Evolutionary conservation across 2,329 filamentous ascomycete species (phyloP).

Genomic region (Mycosphaerella sp.): DNA sequence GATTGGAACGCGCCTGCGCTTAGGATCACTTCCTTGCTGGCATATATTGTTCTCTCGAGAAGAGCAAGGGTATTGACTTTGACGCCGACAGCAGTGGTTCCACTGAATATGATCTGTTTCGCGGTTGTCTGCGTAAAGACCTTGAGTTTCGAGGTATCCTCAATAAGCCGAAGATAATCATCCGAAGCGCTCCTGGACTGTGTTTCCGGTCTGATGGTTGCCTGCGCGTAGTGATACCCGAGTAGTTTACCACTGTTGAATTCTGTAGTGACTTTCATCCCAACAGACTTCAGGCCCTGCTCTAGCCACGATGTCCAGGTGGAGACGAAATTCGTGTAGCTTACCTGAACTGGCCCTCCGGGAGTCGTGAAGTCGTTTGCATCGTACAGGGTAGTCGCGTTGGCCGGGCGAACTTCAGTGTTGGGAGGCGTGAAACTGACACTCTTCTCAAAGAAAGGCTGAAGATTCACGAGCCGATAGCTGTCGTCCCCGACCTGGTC

Average conservation of each 20-base stretch:
- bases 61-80: constrained; percentile 10
- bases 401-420: too few species aligned
- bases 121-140: too few species aligned
- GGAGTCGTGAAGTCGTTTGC: too few species aligned
- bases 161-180: background rate
- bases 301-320: too few species aligned
- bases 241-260: background rate
- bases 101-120: constrained; percentile 30
- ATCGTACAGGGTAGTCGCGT: too few species aligned
- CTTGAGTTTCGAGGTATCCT: background rate
- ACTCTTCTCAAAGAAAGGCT: too few species aligned
- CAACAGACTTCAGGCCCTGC: background rate
- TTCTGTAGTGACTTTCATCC: background rate
- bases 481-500: constrained; percentile 19
- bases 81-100: constrained; percentile 26
- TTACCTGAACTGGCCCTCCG: too few species aligned
- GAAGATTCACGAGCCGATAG: too few species aligned
- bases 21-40: constrained; percentile 40
- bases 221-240: background rate
- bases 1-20: constrained; percentile 41
- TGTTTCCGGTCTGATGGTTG: background rate
- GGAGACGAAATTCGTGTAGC: too few species aligned
- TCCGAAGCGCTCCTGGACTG: background rate
- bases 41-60: constrained; percentile 12
- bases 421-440: too few species aligned